Evolutionary conservation across 768 basidiomycete genomes (phyloP), one percentile per base, ranked within the genome.

Genomic region (Trametes elegans): DNA sequence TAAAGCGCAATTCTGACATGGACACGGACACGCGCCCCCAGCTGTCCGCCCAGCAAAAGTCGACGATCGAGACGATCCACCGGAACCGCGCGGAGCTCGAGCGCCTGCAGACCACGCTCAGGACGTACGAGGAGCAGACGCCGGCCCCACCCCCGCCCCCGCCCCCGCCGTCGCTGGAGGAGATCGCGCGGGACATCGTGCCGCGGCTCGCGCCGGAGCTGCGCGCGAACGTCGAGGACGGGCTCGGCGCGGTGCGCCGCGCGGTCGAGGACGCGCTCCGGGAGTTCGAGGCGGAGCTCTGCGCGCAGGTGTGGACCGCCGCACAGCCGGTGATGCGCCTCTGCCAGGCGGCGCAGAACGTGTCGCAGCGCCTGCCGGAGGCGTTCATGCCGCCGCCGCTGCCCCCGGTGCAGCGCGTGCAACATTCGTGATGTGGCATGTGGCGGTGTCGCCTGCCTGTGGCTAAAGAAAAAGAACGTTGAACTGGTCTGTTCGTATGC

Each of bases 391-490:
- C 43, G 35, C 49, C 56, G 2, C 49, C 49, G 7, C 56, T 50
- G 23, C 49, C 56, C 9, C 44, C 45, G 7, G 39, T 47, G 49
- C 56, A 57, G 29, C 46, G 49, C 44, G 38, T 57, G n/a, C 44
- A 57, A 45, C 42, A 44, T 19, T 53, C 24, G 32, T 43, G 34
- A 29, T n/a, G 21, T n/a, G 18, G 31, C 14, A 7, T 29, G 9
- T 11, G 19, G 5, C 8, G 13, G 19, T 28, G n/a, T n/a, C n/a
- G n/a, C n/a, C n/a, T n/a, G n/a, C n/a, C n/a, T n/a, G n/a, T n/a
- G n/a, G n/a, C n/a, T n/a, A n/a, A n/a, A n/a, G n/a, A n/a, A n/a
- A n/a, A n/a, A n/a, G n/a, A n/a, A n/a, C n/a, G n/a, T n/a, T n/a
- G n/a, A n/a, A n/a, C n/a, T n/a, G n/a, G n/a, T n/a, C n/a, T n/a